Evolutionary conservation across 73 alveolate species (phyloP), one percentile per base, ranked within the genome.

Genomic region (Strombidium stylifer): DNA sequence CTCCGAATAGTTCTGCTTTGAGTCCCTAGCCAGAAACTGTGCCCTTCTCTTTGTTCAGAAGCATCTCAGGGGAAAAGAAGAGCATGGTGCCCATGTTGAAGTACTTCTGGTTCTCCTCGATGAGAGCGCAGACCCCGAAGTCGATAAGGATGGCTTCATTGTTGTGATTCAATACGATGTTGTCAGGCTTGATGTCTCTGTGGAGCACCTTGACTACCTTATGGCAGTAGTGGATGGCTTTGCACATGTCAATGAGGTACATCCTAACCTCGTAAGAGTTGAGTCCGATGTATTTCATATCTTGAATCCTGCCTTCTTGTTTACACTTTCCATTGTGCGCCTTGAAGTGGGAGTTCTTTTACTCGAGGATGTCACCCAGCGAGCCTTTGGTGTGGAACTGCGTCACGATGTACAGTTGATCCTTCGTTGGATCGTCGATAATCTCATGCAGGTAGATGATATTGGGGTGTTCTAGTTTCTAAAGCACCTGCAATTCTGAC

Each of bases 381-480:
- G n/a, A n/a, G n/a, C n/a, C n/a, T n/a, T n/a, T n/a, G n/a, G n/a
- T n/a, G n/a, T n/a, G 61, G 16, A 60, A 47, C n/a, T 49, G 74
- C 57, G 42, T 28, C 3, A 71, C 31, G 25, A 71, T 40, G 35
- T 71, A 71, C 12, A 54, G 52, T 57, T 71, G 55, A 18, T 71
- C 74, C 12, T 59, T 51, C 39, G 28, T 24, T 1, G 69, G 79
- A 46, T 68, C 83, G 14, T 78, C 81, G 23, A 78, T 66, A 25
- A 78, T 62, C 16, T 78, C 89, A 23, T 56, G 48, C 11, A 78
- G 27, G 50, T 55, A 51, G 14, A 78, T 41, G 28, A 48, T 47
- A 56, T 59, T 56, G 16, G 89, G 89, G 41, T 78, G 79, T 27
- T 74, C 74, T 4, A 74, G 53, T 36, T 62, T 62, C 71, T 50